A percentile compares a stretch with the other conserved stretches of the same genome.
Evolutionary conservation across 306 rosid species (phyloP).

Genomic region (Quercus agrifolia): DNA sequence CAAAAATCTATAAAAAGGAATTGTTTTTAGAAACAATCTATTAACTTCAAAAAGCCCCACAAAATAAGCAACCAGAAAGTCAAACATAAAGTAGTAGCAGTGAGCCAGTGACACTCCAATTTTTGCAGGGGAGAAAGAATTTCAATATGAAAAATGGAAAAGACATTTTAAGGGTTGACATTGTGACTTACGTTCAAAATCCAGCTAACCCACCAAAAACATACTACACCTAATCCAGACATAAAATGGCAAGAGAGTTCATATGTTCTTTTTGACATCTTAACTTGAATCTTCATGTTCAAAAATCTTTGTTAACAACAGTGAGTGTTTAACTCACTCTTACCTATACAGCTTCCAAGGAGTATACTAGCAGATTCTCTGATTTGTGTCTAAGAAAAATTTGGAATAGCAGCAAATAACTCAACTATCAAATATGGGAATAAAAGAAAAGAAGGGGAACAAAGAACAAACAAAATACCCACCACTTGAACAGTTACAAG

Average conservation of each 20-base stretch:
- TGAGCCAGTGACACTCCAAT: background rate
- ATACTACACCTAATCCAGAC: no score
- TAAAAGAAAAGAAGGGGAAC: background rate
- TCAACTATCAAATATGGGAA: background rate
- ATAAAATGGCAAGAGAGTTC: no score
- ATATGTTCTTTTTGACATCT: background rate
- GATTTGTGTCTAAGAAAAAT: background rate
- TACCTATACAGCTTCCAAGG: background rate
- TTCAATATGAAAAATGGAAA: background rate
- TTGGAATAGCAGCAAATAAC: background rate
- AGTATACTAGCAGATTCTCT: background rate
- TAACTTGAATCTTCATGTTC: background rate
- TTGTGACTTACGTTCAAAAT: no score
- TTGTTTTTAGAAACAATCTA: slow-evolving; percentile 1
- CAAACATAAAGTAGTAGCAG: background rate
- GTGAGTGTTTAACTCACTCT: background rate
- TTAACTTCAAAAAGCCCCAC: background rate
- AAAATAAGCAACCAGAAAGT: background rate
- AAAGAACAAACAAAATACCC: background rate
- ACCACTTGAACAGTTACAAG: background rate
- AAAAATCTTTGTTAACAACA: background rate
- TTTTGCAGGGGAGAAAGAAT: background rate
- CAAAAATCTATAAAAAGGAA: slow-evolving; percentile 55
- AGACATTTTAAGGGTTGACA: background rate
- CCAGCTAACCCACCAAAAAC: no score